Percentiles rank a stretch among this genome's conserved stretches.
Evolutionary conservation across 345 rosid species (phyloP).

Genomic region (Syzygium aqueum): DNA sequence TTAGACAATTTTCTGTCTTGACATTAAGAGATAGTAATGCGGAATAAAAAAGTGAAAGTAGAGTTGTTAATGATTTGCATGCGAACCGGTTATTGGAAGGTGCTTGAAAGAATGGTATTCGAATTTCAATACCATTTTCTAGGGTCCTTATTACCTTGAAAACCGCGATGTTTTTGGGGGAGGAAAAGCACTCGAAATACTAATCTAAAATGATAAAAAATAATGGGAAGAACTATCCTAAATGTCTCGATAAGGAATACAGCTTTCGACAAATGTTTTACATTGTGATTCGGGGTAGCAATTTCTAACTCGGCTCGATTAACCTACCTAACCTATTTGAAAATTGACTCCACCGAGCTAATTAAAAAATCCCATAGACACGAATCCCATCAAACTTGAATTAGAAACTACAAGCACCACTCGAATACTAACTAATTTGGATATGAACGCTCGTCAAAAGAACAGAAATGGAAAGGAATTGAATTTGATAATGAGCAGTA

Average conservation of each 20-base stretch:
- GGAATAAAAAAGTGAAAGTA: neutral
- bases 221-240: too few species aligned
- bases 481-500: neutral
- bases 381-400: neutral
- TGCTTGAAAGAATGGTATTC: neutral
- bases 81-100: neutral
- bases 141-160: neutral
- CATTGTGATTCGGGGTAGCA: too few species aligned
- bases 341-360: neutral
- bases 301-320: too few species aligned
- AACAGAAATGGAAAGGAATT: neutral
- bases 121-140: neutral
- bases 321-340: too few species aligned
- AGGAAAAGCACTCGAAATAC: too few species aligned
- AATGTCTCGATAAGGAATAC: too few species aligned
- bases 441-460: accelerated
- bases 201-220: too few species aligned
- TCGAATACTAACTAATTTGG: neutral
- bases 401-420: neutral
- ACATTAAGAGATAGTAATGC: neutral
- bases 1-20: neutral
- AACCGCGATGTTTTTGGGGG: neutral
- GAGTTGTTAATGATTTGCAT: neutral
- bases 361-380: neutral
- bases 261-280: too few species aligned